A percentile compares a stretch with the other conserved stretches of the same genome.
phyloP scores from a whole-genome alignment of 139 green algal genomes.

The Dunaliella primolecta region DNA sequence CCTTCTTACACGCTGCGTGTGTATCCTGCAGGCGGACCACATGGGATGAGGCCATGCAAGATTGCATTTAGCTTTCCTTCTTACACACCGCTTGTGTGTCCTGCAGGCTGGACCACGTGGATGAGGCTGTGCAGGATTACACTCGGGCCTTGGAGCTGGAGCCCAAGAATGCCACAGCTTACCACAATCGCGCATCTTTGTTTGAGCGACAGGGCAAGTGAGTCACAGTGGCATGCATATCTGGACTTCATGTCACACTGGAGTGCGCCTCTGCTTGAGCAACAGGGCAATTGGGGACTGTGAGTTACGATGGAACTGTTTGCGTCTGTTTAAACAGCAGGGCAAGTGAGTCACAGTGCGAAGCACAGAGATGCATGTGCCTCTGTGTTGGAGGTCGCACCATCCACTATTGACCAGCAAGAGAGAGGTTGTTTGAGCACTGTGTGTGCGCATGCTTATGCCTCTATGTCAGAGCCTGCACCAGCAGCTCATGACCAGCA shows the following conservation, averaged over 20 bases:
- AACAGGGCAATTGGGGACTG: neutral
- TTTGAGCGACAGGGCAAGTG: slow-evolving; percentile 61
- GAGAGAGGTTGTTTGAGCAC: too few species aligned
- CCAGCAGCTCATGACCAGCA: too few species aligned
- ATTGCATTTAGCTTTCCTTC: too few species aligned
- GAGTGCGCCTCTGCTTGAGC: neutral
- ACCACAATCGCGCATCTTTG: slow-evolving; percentile 71
- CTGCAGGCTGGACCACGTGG: slow-evolving; percentile 38
- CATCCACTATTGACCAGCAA: too few species aligned
- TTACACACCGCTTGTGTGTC: too few species aligned
- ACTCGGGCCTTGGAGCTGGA: slow-evolving; percentile 64
- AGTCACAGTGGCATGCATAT: neutral
- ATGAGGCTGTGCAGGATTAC: slow-evolving; percentile 71
- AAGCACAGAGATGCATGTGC: neutral
- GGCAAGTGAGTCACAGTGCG: neutral
- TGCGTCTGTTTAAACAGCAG: neutral
- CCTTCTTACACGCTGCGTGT: too few species aligned
- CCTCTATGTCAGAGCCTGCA: too few species aligned
- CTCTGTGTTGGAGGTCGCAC: neutral
- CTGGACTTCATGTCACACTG: neutral
- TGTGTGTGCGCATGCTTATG: too few species aligned
- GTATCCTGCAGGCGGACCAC: slow-evolving; percentile 22
- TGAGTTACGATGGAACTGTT: neutral
- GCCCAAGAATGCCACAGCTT: slow-evolving; percentile 67
- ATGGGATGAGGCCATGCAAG: slow-evolving; percentile 19